Conservation (phyloP, 345 rosid genomes). For the Moricandia moricandioides region DNA sequence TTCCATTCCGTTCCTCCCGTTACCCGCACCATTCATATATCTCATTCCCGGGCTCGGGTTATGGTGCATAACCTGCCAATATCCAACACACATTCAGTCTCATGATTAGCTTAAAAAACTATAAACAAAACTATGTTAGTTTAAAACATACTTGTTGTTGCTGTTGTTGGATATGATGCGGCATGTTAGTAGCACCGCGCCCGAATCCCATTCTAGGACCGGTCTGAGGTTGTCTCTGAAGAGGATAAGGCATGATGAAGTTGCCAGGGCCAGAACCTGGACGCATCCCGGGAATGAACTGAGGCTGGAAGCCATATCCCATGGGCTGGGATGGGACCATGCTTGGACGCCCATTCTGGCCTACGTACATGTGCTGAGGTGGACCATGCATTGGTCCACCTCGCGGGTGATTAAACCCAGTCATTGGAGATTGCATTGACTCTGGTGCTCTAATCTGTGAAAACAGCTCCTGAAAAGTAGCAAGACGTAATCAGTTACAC, state of each 20-base stretch:
- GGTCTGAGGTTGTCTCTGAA: constrained; percentile 53
- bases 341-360: constrained; percentile 39
- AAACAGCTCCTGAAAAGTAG: constrained; percentile 16
- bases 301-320: constrained; percentile 54
- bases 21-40: constrained; percentile 44
- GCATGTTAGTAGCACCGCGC: constrained; percentile 46
- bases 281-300: constrained; percentile 49
- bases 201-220: constrained; percentile 53
- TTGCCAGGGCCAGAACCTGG: constrained; percentile 28
- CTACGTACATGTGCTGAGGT: constrained; percentile 29
- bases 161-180: constrained; percentile 25
- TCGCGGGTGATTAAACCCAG: constrained; percentile 10
- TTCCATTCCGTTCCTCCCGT: constrained; percentile 39
- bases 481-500: background rate
- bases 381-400: constrained; percentile 31
- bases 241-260: constrained; percentile 51
- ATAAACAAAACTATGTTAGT: background rate
- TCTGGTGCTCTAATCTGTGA: constrained; percentile 28
- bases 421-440: background rate
- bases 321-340: constrained; percentile 53
- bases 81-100: background rate
- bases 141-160: constrained; percentile 7
- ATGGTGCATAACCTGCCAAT: constrained; percentile 38
- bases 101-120: constrained; percentile 1
- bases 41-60: constrained; percentile 44